Conservation (phyloP, 345 rosid genomes). For the Pseudoturritis turrita region DNA sequence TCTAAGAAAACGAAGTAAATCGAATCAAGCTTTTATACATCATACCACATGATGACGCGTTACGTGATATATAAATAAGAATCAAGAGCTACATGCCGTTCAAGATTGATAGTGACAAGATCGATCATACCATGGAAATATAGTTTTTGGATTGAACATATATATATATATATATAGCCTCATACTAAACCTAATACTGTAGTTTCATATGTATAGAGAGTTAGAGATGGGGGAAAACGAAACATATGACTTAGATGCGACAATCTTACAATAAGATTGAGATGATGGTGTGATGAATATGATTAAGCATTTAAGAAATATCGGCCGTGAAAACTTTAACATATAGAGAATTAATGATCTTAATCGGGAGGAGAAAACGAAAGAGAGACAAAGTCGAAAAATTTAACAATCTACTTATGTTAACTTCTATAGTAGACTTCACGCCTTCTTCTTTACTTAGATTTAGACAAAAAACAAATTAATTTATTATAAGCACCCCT, state of each 20-base stretch:
- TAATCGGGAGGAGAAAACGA: too few relatives aligned
- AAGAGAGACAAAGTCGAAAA: too few relatives aligned
- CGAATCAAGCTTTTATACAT: constrained; percentile 20
- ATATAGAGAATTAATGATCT: not conserved
- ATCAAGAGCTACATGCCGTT: constrained; percentile 12
- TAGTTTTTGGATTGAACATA: not conserved
- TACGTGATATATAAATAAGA: constrained; percentile 14
- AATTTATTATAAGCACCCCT: not conserved
- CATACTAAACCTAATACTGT: not conserved
- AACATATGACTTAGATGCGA: not conserved
- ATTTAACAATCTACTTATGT: not conserved
- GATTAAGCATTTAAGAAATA: not conserved
- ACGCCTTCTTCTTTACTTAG: constrained; percentile 7
- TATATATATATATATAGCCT: not conserved
- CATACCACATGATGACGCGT: constrained; percentile 14
- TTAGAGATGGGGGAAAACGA: not conserved
- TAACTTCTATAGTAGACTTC: not conserved
- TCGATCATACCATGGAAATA: not conserved
- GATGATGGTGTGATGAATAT: not conserved
- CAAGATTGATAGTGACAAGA: not conserved
- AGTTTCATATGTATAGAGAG: not conserved
- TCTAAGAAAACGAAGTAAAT: not conserved
- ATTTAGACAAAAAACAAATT: not conserved
- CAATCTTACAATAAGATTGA: not conserved
- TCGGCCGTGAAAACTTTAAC: not conserved